Conservation (phyloP, 2,329 filamentous ascomycete species). For the Aureobasidium sp. region DNA sequence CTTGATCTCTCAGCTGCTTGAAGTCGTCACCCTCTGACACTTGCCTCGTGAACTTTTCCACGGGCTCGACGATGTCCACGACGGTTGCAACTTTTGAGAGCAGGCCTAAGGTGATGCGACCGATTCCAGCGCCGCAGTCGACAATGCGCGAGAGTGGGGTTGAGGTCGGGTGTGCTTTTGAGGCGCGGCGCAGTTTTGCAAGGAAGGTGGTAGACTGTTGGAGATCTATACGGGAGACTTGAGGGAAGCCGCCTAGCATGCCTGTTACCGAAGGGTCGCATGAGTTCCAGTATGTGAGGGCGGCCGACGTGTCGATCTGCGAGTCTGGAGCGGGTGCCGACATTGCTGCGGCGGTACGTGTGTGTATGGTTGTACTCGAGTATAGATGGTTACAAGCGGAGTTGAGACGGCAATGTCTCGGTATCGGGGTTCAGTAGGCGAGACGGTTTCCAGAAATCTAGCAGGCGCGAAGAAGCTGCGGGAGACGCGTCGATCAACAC, state of each 20-base stretch:
- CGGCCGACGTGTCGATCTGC: slow-evolving; percentile 37
- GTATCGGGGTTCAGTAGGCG: neutral
- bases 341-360: neutral
- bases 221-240: slow-evolving; percentile 64
- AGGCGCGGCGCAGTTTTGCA: slow-evolving; percentile 52
- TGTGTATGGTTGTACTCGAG: neutral
- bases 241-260: slow-evolving; percentile 71
- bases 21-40: slow-evolving; percentile 38
- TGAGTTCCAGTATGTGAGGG: slow-evolving; percentile 46
- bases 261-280: slow-evolving; percentile 55
- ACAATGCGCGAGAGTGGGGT: slow-evolving; percentile 38
- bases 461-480: neutral
- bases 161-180: slow-evolving; percentile 23
- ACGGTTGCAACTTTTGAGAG: slow-evolving; percentile 61
- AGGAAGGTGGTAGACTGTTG: slow-evolving; percentile 64
- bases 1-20: slow-evolving; percentile 32
- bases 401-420: neutral
- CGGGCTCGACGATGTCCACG: slow-evolving; percentile 81
- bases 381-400: neutral
- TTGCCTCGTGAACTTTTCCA: slow-evolving; percentile 67
- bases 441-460: neutral
- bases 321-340: slow-evolving; percentile 31
- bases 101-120: slow-evolving; percentile 71
- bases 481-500: slow-evolving; percentile 15
- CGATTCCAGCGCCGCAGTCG: slow-evolving; percentile 66